Evolutionary conservation across 2,329 filamentous ascomycete genomes (phyloP), one percentile per base, ranked within the genome.

Genomic region (Fusarium sp.): DNA sequence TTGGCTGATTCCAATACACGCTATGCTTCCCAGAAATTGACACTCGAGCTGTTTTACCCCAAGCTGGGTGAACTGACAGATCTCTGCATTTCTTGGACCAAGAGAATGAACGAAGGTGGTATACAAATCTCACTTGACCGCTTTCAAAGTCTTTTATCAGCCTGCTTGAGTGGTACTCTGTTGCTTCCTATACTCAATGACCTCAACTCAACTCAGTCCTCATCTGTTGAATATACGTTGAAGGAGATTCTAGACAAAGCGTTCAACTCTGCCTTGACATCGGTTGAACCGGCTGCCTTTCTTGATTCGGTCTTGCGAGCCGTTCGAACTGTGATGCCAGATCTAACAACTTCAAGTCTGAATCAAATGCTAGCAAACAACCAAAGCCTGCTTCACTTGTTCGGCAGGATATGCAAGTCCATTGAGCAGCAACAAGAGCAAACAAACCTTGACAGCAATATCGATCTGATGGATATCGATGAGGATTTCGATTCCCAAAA

Each of bases 391-490:
- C 76, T 87, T 27, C 78, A 73, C 8, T 71, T 88, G 6, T 76
- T 87, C 16, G 74, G 78, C 4, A 82, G 79, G 13, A 62, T 87
- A 4, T 84, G 72, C 58, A 62, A 44, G 11, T 46, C 55, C 13
- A 53, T 80, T 32, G 70, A 76, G 22, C 58, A 69, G 13, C 71
- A 65, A 44, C 62, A 68, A 6, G 30, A 64, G 16, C 71, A 53
- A 78, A 4, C 70, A 64, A 24, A 71, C 72, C 32, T 71, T 81
- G 47, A 76, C 73, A 47, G 82, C 6, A 80, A 83, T 12, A 70
- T 81, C 4, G 88, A 91, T 69, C 76, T 84, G 8, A 91, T 92
- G 89, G 90, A 93, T 58, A 74, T 94, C 8, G 91, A 94, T 72
- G 84, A 87, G 15, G 86, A 87, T 3, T 89, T 91, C 58, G 86